Conservation (phyloP, 2,329 filamentous ascomycete species). For the Ilyonectria destructans region DNA sequence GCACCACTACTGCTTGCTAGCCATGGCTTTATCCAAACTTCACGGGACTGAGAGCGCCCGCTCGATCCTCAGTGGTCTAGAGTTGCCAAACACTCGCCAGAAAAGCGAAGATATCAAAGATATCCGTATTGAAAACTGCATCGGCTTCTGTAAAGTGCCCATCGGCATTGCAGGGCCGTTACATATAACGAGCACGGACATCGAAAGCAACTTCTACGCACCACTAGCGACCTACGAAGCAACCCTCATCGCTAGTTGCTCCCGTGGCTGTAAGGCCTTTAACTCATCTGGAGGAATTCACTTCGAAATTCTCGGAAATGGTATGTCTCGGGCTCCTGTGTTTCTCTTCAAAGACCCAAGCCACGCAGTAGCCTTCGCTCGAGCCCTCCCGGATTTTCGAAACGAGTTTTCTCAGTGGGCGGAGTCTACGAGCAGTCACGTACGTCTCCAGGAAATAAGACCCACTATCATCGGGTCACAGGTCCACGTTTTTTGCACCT, state of each 20-base stretch:
- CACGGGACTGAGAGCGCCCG: too few species aligned
- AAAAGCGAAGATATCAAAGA: not conserved
- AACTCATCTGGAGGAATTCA: conserved; percentile 19
- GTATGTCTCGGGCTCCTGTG: conserved; percentile 24
- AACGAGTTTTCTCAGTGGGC: conserved; percentile 14
- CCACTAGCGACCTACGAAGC: conserved; percentile 21
- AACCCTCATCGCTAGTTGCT: conserved; percentile 28
- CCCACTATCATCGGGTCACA: conserved; percentile 17
- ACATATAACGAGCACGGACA: not conserved
- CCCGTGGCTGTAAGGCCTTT: conserved; percentile 27
- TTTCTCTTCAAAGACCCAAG: conserved; percentile 18
- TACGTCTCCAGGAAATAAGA: conserved; percentile 8
- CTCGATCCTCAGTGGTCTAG: not conserved
- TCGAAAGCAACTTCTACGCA: not conserved
- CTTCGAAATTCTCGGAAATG: conserved; percentile 10
- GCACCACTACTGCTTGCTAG: too few species aligned
- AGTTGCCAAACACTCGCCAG: not conserved
- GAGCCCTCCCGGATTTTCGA: conserved; percentile 1
- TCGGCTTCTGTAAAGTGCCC: conserved; percentile 13
- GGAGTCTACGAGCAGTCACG: conserved; percentile 1
- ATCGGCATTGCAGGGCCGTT: conserved; percentile 4
- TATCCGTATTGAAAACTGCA: conserved; percentile 7
- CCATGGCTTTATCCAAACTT: too few species aligned
- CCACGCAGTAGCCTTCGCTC: not conserved
- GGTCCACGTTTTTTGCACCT: conserved; percentile 27